phyloP scores from a whole-genome alignment of 331 rosid species.

The Quercus lobata region DNA sequence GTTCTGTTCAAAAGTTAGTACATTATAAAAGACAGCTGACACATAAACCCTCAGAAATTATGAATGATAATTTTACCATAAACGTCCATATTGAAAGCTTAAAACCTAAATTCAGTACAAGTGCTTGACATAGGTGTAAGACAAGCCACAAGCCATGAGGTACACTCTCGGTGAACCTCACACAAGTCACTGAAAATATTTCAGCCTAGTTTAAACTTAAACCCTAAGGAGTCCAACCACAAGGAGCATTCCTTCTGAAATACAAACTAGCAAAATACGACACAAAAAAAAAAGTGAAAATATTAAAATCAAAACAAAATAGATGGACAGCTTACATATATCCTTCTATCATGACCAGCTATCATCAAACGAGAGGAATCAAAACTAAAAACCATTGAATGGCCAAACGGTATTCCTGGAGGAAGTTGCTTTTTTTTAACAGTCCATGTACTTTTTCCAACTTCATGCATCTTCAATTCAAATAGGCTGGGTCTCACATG shows the following conservation, averaged over 20 bases:
- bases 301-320: not conserved
- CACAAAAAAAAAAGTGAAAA: not conserved
- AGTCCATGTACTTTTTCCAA: slow-evolving; percentile 43
- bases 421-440: slow-evolving; percentile 61
- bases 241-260: not conserved
- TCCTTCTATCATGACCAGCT: slow-evolving; percentile 82
- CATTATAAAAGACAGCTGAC: not conserved
- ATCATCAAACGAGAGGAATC: slow-evolving; percentile 86
- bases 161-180: not conserved
- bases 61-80: not conserved
- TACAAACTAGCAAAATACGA: not conserved
- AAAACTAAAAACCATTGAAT: slow-evolving; percentile 73
- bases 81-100: not conserved
- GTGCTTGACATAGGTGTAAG: not conserved
- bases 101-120: not conserved
- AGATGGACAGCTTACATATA: slow-evolving; percentile 65
- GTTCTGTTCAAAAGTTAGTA: not conserved
- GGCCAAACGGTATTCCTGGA: slow-evolving; percentile 66
- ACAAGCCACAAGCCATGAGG: not conserved
- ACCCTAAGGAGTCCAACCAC: not conserved
- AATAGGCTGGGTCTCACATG: slow-evolving; percentile 61
- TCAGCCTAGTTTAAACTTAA: not conserved
- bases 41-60: not conserved
- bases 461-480: slow-evolving; percentile 54
- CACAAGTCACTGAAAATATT: not conserved